phyloP scores from a whole-genome alignment of 1,284 basidiomycete species.

The Ustilago shanxiensis region DNA sequence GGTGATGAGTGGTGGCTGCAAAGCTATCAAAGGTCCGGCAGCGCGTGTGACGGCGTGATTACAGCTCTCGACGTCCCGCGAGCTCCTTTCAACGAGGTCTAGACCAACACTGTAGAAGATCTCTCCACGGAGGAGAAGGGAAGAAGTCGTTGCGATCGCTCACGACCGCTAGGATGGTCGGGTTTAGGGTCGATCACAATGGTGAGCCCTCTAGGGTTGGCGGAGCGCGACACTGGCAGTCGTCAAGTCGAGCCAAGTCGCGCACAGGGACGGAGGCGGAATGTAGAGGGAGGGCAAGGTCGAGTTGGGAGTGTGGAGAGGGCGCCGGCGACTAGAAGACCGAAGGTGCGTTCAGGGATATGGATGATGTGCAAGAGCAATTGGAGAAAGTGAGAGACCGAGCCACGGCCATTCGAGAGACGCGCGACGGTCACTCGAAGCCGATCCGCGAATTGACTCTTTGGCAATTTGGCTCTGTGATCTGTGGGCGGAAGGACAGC shows the following conservation, averaged over 20 bases:
- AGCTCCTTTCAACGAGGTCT: not conserved
- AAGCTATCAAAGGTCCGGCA: not conserved
- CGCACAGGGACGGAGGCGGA: slow-evolving; percentile 6
- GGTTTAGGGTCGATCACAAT: not conserved
- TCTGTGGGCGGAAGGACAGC: not conserved
- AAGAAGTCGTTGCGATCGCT: not conserved
- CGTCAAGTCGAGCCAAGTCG: not conserved
- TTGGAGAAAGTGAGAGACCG: slow-evolving; percentile 5
- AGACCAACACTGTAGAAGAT: not conserved
- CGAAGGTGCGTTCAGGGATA: slow-evolving; percentile 25
- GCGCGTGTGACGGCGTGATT: not conserved
- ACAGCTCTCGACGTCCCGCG: not conserved
- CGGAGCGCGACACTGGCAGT: slow-evolving; percentile 6
- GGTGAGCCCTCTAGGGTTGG: slow-evolving; percentile 6
- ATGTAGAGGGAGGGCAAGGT: not conserved
- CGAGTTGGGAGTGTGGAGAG: slow-evolving; percentile 5
- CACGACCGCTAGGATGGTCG: not conserved
- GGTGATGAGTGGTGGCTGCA: not conserved
- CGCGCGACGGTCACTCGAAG: slow-evolving; percentile 26
- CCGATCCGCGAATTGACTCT: slow-evolving; percentile 6
- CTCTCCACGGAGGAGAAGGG: too few species aligned
- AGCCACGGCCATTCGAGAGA: slow-evolving; percentile 24
- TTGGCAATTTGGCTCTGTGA: not conserved
- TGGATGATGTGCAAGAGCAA: slow-evolving; percentile 38
- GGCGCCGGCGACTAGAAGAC: slow-evolving; percentile 34